A percentile compares a stretch with the other conserved stretches of the same genome.
Evolutionary conservation across 176 grass and related monocot species (phyloP).

Genomic region (Oryza australiensis): DNA sequence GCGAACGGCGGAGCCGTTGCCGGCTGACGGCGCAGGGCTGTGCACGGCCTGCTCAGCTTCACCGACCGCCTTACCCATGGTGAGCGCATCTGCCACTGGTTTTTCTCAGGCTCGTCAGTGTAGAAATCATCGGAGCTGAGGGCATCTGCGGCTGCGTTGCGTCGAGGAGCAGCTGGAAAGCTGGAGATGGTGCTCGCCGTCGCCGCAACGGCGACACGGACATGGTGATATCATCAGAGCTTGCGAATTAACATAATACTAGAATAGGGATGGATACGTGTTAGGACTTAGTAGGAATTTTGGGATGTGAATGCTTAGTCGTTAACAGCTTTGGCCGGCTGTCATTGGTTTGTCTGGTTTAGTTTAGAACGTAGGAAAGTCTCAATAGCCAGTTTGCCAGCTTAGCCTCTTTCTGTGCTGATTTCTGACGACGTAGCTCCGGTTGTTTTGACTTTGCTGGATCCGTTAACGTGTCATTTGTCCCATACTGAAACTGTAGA

Average conservation of each 20-base stretch:
- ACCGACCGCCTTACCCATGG: constrained; percentile 54
- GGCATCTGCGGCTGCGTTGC: constrained; percentile 34
- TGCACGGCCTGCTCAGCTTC: constrained; percentile 31
- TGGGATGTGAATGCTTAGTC: constrained; percentile 18
- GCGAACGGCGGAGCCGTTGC: not conserved
- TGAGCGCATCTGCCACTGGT: constrained; percentile 43
- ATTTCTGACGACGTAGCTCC: not conserved
- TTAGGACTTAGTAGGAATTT: not conserved
- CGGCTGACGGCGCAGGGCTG: not conserved
- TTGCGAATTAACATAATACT: not conserved
- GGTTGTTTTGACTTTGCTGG: constrained; percentile 27
- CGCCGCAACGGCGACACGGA: constrained; percentile 42
- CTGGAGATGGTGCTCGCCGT: constrained; percentile 28
- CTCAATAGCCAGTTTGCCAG: not conserved
- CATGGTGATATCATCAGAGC: not conserved
- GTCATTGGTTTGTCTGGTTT: constrained; percentile 12
- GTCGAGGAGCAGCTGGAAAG: constrained; percentile 40
- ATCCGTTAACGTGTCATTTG: not conserved
- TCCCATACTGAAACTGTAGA: not conserved
- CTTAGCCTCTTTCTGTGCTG: not conserved
- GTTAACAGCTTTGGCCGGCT: constrained; percentile 24
- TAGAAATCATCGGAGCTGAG: not conserved
- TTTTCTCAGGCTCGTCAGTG: not conserved
- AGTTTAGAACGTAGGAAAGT: constrained; percentile 20
- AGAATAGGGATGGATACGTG: not conserved